These are phyloP conservation scores for Venturia nashicola DNA, from an alignment of 2,329 filamentous ascomycete species.

Conservation along the genomic window DNA sequence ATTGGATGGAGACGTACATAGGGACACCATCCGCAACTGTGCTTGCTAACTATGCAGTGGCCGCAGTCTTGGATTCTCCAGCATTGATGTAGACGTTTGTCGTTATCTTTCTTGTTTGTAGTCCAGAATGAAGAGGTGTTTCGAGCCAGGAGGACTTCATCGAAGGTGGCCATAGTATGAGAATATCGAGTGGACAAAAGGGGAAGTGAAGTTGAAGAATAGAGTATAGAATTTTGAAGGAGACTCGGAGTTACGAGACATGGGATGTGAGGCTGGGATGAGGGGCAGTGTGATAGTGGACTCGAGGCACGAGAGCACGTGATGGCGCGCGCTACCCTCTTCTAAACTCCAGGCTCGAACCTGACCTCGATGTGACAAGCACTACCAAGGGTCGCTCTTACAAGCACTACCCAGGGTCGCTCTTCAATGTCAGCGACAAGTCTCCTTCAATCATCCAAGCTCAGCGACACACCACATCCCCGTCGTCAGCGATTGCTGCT, in stretches of 20 bases:
- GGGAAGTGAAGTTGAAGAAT: no score
- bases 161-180: neutral
- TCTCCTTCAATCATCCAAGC: no score
- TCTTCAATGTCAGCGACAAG: no score
- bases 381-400: no score
- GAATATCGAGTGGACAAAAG: neutral
- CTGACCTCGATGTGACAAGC: no score
- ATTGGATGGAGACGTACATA: slow-evolving; percentile 1
- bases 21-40: slow-evolving; percentile 10
- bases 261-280: no score
- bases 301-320: neutral
- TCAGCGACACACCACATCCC: neutral
- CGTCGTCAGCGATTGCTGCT: neutral
- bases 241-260: no score
- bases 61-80: slow-evolving; percentile 7
- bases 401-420: no score
- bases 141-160: neutral
- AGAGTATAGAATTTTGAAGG: no score
- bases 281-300: no score
- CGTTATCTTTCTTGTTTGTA: slow-evolving; percentile 13
- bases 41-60: neutral
- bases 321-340: neutral
- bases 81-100: slow-evolving; percentile 3
- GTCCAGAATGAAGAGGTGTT: neutral
- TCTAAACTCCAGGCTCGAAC: no score